Conservation (phyloP, 148 eudicot species). For the Polygonum maritimum region DNA sequence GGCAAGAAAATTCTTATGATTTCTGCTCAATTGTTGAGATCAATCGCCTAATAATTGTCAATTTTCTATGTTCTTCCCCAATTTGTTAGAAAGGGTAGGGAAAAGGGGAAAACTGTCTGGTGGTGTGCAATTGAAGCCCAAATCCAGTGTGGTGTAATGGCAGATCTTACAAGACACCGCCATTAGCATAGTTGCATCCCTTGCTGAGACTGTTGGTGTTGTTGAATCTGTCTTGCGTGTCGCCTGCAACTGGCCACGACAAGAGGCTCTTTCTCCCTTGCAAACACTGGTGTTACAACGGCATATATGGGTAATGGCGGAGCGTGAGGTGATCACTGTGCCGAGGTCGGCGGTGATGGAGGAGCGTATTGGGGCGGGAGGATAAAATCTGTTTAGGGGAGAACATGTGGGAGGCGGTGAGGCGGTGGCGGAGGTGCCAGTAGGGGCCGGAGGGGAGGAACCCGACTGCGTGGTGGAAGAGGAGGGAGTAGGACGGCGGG, state of each 20-base stretch:
- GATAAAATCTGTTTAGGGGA: too few relatives aligned
- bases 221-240: constrained; percentile 95
- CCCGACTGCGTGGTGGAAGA: too few relatives aligned
- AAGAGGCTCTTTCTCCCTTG: constrained; percentile 55
- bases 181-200: constrained; percentile 56
- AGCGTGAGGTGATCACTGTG: too few relatives aligned
- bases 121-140: background rate
- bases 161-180: constrained; percentile 85
- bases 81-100: background rate
- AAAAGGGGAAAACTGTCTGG: background rate
- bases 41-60: background rate
- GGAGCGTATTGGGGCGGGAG: too few relatives aligned
- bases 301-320: constrained; percentile 77
- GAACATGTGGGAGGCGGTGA: too few relatives aligned
- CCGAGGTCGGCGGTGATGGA: too few relatives aligned
- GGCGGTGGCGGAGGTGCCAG: too few relatives aligned
- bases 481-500: too few relatives aligned
- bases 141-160: background rate
- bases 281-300: constrained; percentile 67
- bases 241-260: constrained; percentile 94
- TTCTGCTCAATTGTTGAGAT: too few relatives aligned
- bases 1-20: constrained; percentile 42
- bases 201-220: constrained; percentile 92
- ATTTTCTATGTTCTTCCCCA: background rate
- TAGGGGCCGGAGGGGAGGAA: too few relatives aligned